Evolutionary conservation across 352 stramenopile genomes (phyloP).

Genomic region (Phytophthora litchii): DNA sequence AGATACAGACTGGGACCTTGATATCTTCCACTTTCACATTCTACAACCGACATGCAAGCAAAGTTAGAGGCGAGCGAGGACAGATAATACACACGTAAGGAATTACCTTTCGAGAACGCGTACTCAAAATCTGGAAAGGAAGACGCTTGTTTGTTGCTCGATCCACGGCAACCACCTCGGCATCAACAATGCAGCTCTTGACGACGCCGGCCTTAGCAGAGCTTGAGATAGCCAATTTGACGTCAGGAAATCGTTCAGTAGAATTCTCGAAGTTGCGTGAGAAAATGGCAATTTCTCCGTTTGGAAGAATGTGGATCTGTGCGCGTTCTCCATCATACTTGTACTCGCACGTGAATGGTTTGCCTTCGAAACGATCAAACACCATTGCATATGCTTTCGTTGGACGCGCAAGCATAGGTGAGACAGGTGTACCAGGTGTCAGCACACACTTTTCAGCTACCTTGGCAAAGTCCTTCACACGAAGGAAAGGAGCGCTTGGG

Average conservation of each 20-base stretch:
- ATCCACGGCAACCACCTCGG: slow-evolving; percentile 99
- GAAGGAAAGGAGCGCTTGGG: slow-evolving; percentile 47
- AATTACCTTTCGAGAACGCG: slow-evolving; percentile 92
- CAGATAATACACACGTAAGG: not conserved
- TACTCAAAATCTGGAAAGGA: slow-evolving; percentile 99
- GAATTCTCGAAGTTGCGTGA: slow-evolving; percentile 98
- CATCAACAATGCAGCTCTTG: slow-evolving; percentile 97
- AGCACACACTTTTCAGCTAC: slow-evolving; percentile 88
- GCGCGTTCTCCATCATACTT: slow-evolving; percentile 99
- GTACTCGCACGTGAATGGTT: slow-evolving; percentile 98
- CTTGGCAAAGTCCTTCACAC: slow-evolving; percentile 60
- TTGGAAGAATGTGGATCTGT: slow-evolving; percentile 93
- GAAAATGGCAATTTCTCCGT: slow-evolving; percentile 96
- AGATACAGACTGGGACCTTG: slow-evolving; percentile 93
- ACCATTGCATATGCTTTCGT: slow-evolving; percentile 97
- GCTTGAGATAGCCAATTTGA: slow-evolving; percentile 75
- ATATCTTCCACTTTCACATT: slow-evolving; percentile 91
- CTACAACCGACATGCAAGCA: slow-evolving; percentile 21
- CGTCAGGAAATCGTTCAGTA: slow-evolving; percentile 96
- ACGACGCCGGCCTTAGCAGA: slow-evolving; percentile 62
- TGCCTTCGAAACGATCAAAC: slow-evolving; percentile 95
- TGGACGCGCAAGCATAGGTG: slow-evolving; percentile 99
- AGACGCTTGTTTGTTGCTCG: slow-evolving; percentile 95
- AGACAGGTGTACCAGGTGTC: slow-evolving; percentile 96
- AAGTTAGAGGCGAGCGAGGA: slow-evolving; percentile 17